Evolutionary conservation across 2,329 filamentous ascomycete genomes (phyloP).

Genomic region (Penicillium sp.): DNA sequence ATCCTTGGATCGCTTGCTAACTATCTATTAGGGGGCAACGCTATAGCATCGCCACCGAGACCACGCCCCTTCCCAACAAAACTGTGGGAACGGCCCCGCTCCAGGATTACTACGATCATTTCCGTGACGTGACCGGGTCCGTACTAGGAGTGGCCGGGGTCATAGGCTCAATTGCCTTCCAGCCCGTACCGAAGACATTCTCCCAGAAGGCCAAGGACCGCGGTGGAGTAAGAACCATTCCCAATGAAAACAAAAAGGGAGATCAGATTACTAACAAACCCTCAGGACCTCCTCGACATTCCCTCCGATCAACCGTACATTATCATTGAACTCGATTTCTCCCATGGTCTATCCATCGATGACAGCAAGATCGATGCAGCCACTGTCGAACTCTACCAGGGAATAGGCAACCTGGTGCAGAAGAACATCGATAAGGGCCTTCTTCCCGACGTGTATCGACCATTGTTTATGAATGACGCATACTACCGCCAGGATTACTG

Average conservation of each 20-base stretch:
- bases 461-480: slow-evolving; percentile 50
- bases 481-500: slow-evolving; percentile 49
- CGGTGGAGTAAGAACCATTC: slow-evolving; percentile 38
- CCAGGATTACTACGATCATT: slow-evolving; percentile 36
- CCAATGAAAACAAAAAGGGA: neutral
- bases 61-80: slow-evolving; percentile 37
- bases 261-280: slow-evolving; percentile 1
- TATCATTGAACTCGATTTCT: slow-evolving; percentile 49
- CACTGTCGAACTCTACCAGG: slow-evolving; percentile 40
- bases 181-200: slow-evolving; percentile 39
- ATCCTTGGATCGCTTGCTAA: neutral
- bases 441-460: slow-evolving; percentile 43
- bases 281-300: slow-evolving; percentile 43
- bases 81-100: slow-evolving; percentile 32
- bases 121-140: slow-evolving; percentile 30
- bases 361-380: slow-evolving; percentile 42
- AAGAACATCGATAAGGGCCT: slow-evolving; percentile 36
- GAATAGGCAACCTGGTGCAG: slow-evolving; percentile 36
- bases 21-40: slow-evolving; percentile 33
- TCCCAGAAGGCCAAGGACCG: slow-evolving; percentile 34
- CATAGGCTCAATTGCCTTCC: slow-evolving; percentile 38
- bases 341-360: slow-evolving; percentile 38
- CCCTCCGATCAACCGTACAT: slow-evolving; percentile 45
- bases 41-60: slow-evolving; percentile 44
- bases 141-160: slow-evolving; percentile 31